A percentile compares a stretch with the other conserved stretches of the same genome.
These are phyloP conservation scores for Corniculantispora saksenae DNA, from an alignment of 2,329 filamentous ascomycete genomes.

Conservation along the genomic window DNA sequence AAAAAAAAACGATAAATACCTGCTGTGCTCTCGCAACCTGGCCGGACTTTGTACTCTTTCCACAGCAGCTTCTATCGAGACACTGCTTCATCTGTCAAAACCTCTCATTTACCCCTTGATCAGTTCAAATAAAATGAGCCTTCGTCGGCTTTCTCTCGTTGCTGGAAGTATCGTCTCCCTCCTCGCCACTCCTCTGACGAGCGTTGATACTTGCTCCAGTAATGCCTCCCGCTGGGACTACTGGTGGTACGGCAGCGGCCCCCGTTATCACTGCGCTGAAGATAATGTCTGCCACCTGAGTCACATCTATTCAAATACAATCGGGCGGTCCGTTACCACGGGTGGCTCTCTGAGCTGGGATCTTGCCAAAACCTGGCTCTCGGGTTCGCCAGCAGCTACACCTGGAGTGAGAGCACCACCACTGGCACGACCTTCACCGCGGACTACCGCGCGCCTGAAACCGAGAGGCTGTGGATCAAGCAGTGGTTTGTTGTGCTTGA, in stretches of 20 bases:
- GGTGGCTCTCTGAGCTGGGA: not conserved
- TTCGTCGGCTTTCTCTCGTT: not conserved
- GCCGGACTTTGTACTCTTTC: no score
- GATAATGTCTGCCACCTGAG: not conserved
- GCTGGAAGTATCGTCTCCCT: not conserved
- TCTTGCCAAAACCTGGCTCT: not conserved
- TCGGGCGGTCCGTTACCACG: not conserved
- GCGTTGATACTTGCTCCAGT: not conserved
- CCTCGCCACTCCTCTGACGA: not conserved
- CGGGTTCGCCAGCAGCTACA: not conserved
- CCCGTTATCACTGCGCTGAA: not conserved
- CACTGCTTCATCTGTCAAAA: no score
- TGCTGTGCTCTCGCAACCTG: no score
- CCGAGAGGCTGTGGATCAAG: not conserved
- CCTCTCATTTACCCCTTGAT: no score
- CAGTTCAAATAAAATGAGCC: not conserved
- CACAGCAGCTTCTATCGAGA: no score
- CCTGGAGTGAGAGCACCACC: constrained; percentile 7
- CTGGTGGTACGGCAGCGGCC: constrained; percentile 2
- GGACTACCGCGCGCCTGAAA: not conserved
- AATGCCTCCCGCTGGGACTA: constrained; percentile 1
- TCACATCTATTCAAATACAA: not conserved
- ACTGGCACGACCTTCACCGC: not conserved
- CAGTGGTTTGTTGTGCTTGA: constrained; percentile 3
- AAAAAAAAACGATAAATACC: no score